Percentiles rank a stretch among this genome's conserved stretches.
phyloP scores from a whole-genome alignment of 208 protist species.

The Blechomonas ayalai region DNA sequence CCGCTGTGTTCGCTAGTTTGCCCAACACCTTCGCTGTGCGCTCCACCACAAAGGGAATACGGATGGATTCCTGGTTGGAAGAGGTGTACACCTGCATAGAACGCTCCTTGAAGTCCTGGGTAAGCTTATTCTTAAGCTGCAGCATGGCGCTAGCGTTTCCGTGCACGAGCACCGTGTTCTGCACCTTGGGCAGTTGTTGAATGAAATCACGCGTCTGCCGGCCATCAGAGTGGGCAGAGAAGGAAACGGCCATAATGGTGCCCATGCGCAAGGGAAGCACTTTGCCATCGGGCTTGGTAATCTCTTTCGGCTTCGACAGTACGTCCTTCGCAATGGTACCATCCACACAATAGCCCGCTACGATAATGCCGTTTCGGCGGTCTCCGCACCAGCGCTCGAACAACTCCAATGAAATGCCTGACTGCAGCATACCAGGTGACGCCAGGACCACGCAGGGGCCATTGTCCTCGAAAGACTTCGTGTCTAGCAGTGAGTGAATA shows the following conservation, averaged over 20 bases:
- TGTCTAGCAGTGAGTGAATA: conserved; percentile 90
- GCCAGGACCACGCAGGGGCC: conserved; percentile 94
- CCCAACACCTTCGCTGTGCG: conserved; percentile 91
- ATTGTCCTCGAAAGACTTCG: conserved; percentile 88
- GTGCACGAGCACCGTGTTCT: conserved; percentile 94
- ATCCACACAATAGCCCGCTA: conserved; percentile 97
- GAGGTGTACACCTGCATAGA: conserved; percentile 88
- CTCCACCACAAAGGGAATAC: conserved; percentile 91
- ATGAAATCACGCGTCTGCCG: conserved; percentile 90
- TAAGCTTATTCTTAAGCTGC: conserved; percentile 89
- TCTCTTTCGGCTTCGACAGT: conserved; percentile 73
- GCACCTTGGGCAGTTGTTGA: conserved; percentile 52
- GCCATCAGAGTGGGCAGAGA: conserved; percentile 97
- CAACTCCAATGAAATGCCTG: conserved; percentile 95
- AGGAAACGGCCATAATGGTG: conserved; percentile 94
- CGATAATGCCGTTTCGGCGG: conserved; percentile 94
- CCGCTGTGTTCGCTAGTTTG: conserved; percentile 34
- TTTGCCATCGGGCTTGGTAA: conserved; percentile 86
- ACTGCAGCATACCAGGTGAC: conserved; percentile 96
- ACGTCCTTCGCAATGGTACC: conserved; percentile 96
- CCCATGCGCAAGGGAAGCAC: conserved; percentile 88
- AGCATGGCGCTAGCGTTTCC: conserved; percentile 93
- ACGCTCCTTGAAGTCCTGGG: conserved; percentile 75
- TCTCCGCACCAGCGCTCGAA: conserved; percentile 98
- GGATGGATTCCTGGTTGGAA: conserved; percentile 90